Conservation (phyloP, 2,329 filamentous ascomycete genomes). For the Calonectria hongkongensis region DNA sequence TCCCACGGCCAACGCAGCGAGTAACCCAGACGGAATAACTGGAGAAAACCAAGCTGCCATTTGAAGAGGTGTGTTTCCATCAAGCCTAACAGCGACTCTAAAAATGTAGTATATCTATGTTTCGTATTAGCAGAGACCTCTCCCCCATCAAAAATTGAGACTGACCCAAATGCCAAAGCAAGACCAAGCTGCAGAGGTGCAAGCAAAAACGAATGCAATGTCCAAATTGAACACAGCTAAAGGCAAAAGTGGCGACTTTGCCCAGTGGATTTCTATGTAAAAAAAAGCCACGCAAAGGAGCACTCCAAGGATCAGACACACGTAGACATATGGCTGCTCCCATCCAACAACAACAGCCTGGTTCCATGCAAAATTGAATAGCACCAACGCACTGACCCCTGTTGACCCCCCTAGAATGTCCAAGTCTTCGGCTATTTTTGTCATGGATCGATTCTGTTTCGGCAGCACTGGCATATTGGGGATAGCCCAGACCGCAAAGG, state of each 20-base stretch:
- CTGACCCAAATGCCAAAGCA: constrained; percentile 41
- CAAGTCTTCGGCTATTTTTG: constrained; percentile 55
- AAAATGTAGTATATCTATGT: constrained; percentile 33
- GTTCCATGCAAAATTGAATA: constrained; percentile 82
- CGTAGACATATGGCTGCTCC: constrained; percentile 73
- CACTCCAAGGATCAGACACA: constrained; percentile 74
- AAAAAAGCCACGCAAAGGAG: constrained; percentile 74
- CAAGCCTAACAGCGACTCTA: constrained; percentile 60
- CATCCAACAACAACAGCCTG: constrained; percentile 77
- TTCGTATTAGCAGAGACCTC: no score
- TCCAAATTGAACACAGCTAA: constrained; percentile 32
- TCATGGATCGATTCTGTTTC: constrained; percentile 26
- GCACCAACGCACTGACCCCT: constrained; percentile 73
- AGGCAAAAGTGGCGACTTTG: constrained; percentile 32
- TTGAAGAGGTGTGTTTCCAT: constrained; percentile 62
- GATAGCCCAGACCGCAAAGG: constrained; percentile 58
- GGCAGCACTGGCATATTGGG: constrained; percentile 54
- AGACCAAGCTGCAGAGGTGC: constrained; percentile 38
- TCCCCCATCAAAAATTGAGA: no score
- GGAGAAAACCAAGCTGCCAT: constrained; percentile 60
- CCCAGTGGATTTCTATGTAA: constrained; percentile 68
- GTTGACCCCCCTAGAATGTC: constrained; percentile 63
- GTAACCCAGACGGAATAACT: constrained; percentile 61
- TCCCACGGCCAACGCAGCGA: constrained; percentile 63
- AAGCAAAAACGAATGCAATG: constrained; percentile 37